Percentiles rank a stretch among this genome's conserved stretches.
phyloP scores from a whole-genome alignment of 805 yeast species.

The Blastobotrys attinorum region DNA sequence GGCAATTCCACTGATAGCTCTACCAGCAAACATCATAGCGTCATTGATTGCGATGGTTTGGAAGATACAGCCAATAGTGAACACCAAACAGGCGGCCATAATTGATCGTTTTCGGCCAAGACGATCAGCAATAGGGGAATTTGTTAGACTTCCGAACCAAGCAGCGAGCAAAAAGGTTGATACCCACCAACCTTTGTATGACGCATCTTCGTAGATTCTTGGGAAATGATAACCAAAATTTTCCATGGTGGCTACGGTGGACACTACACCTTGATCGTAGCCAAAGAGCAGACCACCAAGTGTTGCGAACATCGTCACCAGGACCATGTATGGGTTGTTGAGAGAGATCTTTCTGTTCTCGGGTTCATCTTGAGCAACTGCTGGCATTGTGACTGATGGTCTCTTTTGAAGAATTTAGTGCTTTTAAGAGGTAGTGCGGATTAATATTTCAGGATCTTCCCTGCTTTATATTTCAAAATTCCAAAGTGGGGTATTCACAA shows the following conservation, averaged over 20 bases:
- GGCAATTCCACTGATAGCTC: slow-evolving; percentile 44
- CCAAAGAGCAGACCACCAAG: slow-evolving; percentile 21
- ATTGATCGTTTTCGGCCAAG: slow-evolving; percentile 13
- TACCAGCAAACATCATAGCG: slow-evolving; percentile 36
- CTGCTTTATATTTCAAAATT: no score
- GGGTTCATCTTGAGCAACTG: no score
- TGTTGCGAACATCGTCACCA: slow-evolving; percentile 13
- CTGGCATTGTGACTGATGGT: no score
- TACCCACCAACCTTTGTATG: slow-evolving; percentile 16
- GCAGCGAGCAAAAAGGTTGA: slow-evolving; percentile 15
- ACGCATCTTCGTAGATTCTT: slow-evolving; percentile 6
- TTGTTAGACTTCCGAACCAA: slow-evolving; percentile 15
- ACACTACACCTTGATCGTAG: slow-evolving; percentile 30
- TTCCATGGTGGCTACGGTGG: slow-evolving; percentile 68
- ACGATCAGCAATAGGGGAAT: slow-evolving; percentile 12
- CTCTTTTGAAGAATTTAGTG: no score
- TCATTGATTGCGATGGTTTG: neutral
- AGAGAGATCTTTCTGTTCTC: no score
- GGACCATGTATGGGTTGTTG: neutral
- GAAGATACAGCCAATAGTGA: slow-evolving; percentile 8
- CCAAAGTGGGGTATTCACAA: no score
- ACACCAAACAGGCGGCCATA: slow-evolving; percentile 13
- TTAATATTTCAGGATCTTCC: no score
- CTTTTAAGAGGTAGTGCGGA: no score
- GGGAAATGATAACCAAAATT: slow-evolving; percentile 48